Evolutionary conservation across 768 basidiomycete species (phyloP).

Genomic region (Leccinum variicolor): DNA sequence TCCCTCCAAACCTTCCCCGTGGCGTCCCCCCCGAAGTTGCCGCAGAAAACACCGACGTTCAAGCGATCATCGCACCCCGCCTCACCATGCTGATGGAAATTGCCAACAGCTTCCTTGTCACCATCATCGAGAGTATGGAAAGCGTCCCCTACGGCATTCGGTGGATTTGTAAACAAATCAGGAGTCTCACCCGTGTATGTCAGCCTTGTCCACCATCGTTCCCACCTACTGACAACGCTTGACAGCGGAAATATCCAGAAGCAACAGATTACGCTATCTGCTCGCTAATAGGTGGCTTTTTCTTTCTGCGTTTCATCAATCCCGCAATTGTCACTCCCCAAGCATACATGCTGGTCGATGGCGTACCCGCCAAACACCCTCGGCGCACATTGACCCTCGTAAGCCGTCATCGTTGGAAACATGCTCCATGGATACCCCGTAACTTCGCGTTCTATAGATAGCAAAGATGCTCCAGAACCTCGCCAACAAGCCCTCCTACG

Average conservation of each 20-base stretch:
- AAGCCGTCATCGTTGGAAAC: constrained; percentile 14
- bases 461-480: constrained; percentile 99
- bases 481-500: constrained; percentile 97
- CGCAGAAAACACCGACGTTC: constrained; percentile 90
- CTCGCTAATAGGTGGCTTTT: constrained; percentile 98
- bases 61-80: constrained; percentile 95
- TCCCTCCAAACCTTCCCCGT: constrained; percentile 88
- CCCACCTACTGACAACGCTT: constrained; percentile 7
- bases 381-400: constrained; percentile 91
- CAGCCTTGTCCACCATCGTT: background rate
- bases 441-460: constrained; percentile 52
- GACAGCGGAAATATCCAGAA: constrained; percentile 96
- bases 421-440: background rate
- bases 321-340: constrained; percentile 99
- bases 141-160: constrained; percentile 98
- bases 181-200: constrained; percentile 89
- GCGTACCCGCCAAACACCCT: constrained; percentile 96
- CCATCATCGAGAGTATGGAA: constrained; percentile 98
- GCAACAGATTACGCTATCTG: constrained; percentile 98
- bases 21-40: constrained; percentile 95
- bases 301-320: constrained; percentile 99
- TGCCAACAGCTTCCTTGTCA: constrained; percentile 94
- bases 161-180: constrained; percentile 99
- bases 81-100: constrained; percentile 99
- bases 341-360: constrained; percentile 99